Conservation (phyloP, 352 stramenopile genomes). For the Poterioochromonas sp. region DNA sequence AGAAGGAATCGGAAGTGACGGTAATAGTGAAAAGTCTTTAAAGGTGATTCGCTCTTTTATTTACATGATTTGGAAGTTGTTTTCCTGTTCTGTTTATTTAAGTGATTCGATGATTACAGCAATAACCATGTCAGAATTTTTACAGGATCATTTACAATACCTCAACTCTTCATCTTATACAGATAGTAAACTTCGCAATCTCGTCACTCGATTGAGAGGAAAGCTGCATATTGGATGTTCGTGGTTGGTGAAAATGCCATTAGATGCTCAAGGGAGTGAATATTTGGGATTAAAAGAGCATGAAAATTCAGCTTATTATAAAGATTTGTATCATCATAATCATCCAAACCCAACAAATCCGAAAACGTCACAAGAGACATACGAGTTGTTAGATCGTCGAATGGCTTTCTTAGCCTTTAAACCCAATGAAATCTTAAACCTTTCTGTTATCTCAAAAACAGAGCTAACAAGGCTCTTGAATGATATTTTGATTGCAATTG, state of each 20-base stretch:
- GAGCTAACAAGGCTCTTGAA: background rate
- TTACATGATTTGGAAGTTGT: conserved; percentile 22
- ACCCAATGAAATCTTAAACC: conserved; percentile 7
- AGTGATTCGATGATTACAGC: background rate
- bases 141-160: background rate
- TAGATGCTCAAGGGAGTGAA: background rate
- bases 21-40: background rate
- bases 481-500: conserved; percentile 1
- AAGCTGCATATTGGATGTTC: background rate
- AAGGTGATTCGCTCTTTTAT: background rate
- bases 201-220: background rate
- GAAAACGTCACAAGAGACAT: background rate
- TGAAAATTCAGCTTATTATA: background rate
- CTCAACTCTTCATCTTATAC: background rate
- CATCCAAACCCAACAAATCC: background rate
- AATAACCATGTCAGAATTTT: background rate
- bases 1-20: too few relatives aligned
- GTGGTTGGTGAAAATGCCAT: conserved; percentile 12
- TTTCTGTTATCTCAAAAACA: conserved; percentile 1
- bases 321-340: background rate
- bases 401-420: background rate
- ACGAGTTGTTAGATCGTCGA: background rate
- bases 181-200: background rate
- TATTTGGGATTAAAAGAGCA: background rate
- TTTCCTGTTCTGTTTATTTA: background rate